Conservation (phyloP, 1,284 basidiomycete species). For the Ceratobasidium sp. region DNA sequence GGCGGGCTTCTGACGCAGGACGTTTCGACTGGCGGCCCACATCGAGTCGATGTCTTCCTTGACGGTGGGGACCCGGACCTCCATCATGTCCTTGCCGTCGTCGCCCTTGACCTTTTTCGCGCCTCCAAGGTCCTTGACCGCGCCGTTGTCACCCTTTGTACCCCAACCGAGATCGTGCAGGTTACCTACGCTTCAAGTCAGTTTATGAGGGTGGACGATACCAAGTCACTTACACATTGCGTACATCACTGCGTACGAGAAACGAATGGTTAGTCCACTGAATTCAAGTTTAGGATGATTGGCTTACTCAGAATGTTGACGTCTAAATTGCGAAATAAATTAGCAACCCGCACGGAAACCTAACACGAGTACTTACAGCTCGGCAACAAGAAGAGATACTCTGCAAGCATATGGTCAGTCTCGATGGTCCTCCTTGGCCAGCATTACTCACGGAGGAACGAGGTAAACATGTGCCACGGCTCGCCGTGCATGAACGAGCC, state of each 20-base stretch:
- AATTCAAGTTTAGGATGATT: background rate
- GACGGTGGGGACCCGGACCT: constrained; percentile 80
- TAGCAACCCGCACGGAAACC: constrained; percentile 10
- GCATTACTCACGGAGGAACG: constrained; percentile 63
- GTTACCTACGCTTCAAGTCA: constrained; percentile 17
- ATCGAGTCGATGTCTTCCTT: constrained; percentile 86
- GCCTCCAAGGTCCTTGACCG: constrained; percentile 83
- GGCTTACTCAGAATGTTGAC: constrained; percentile 82
- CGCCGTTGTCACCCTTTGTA: constrained; percentile 88
- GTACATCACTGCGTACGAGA: constrained; percentile 69
- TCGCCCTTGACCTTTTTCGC: constrained; percentile 86
- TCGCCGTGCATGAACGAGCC: constrained; percentile 86
- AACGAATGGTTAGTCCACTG: constrained; percentile 46
- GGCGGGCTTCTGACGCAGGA: constrained; percentile 67
- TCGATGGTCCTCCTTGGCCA: background rate
- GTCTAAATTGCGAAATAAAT: constrained; percentile 54
- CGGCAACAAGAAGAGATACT: constrained; percentile 82
- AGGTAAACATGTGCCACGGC: constrained; percentile 95
- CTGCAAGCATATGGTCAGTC: constrained; percentile 11
- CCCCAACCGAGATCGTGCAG: constrained; percentile 88
- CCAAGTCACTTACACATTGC: constrained; percentile 75
- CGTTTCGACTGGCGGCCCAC: constrained; percentile 74
- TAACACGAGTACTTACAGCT: constrained; percentile 60
- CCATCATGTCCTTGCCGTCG: constrained; percentile 83
- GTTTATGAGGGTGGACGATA: background rate